These are phyloP conservation scores for Rhododendron mucronatum DNA, from an alignment of 148 eudicot species.

Conservation along the genomic window DNA sequence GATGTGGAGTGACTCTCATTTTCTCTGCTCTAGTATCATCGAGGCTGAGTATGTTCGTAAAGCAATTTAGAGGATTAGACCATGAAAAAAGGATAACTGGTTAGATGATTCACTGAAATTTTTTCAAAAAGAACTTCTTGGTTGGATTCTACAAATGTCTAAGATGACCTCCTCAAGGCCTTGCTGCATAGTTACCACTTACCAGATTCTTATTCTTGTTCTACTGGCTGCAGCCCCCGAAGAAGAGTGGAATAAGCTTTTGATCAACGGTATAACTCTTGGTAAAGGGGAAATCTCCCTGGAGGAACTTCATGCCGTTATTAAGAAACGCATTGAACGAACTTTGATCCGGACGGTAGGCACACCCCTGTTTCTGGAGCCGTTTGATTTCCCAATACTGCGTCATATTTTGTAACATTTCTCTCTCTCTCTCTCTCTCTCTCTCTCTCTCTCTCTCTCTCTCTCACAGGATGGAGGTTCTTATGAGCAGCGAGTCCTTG, in stretches of 20 bases:
- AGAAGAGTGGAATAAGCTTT: conserved; percentile 69
- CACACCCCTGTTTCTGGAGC: background rate
- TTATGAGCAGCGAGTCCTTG: conserved; percentile 81
- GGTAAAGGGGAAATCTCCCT: conserved; percentile 82
- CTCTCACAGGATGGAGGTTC: conserved; percentile 84
- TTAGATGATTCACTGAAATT: background rate
- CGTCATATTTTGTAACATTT: background rate
- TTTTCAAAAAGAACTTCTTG: background rate
- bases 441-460: conserved; percentile 5
- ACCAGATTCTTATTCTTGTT: background rate
- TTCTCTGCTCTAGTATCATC: background rate
- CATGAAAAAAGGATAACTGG: background rate
- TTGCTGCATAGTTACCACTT: background rate
- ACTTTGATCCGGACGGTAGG: conserved; percentile 84
- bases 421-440: background rate
- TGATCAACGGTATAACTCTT: conserved; percentile 61
- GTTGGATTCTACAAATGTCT: background rate
- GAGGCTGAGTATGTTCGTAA: background rate
- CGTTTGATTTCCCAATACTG: background rate
- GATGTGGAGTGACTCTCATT: background rate
- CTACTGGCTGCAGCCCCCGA: conserved; percentile 62
- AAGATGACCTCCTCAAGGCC: background rate
- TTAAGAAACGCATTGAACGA: conserved; percentile 85
- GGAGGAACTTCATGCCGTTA: conserved; percentile 63
- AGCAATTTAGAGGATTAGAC: background rate